These are phyloP conservation scores for Fusarium sp. DNA, from an alignment of 2,329 filamentous ascomycete genomes.

Conservation along the genomic window DNA sequence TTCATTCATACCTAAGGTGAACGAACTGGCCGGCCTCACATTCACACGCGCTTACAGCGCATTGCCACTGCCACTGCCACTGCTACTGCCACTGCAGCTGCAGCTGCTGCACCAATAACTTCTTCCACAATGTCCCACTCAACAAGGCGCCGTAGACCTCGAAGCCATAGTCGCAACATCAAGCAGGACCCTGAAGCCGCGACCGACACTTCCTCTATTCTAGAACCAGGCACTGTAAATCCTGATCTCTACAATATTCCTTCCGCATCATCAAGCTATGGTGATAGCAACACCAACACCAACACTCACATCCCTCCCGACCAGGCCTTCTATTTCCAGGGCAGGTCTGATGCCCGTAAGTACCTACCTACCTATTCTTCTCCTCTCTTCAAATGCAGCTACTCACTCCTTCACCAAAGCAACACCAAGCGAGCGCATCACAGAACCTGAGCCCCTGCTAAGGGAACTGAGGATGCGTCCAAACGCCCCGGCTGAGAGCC, in stretches of 20 bases:
- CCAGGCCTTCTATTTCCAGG: slow-evolving; percentile 44
- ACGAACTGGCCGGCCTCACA: not conserved
- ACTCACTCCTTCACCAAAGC: slow-evolving; percentile 45
- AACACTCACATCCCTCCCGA: slow-evolving; percentile 28
- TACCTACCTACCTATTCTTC: slow-evolving; percentile 16
- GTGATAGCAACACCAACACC: slow-evolving; percentile 28
- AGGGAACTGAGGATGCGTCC: slow-evolving; percentile 52
- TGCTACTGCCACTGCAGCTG: not conserved
- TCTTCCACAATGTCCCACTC: slow-evolving; percentile 39
- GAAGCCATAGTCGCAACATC: slow-evolving; percentile 28
- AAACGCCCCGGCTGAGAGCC: slow-evolving; percentile 39
- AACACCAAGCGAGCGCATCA: slow-evolving; percentile 51
- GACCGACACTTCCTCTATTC: slow-evolving; percentile 18
- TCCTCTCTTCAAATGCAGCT: not conserved
- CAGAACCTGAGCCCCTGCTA: slow-evolving; percentile 53
- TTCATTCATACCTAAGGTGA: slow-evolving; percentile 4
- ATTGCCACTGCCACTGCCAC: not conserved
- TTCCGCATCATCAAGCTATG: slow-evolving; percentile 37
- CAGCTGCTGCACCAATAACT: slow-evolving; percentile 26
- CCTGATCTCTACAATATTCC: slow-evolving; percentile 15
- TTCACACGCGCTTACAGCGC: not conserved
- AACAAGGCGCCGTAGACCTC: slow-evolving; percentile 39
- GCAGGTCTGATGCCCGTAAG: slow-evolving; percentile 55
- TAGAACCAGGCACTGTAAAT: slow-evolving; percentile 28
- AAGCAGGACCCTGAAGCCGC: slow-evolving; percentile 45